A percentile compares a stretch with the other conserved stretches of the same genome.
These are phyloP conservation scores for Phaeophleospora eucalypticola DNA, from an alignment of 2,329 filamentous ascomycete species.

Conservation along the genomic window DNA sequence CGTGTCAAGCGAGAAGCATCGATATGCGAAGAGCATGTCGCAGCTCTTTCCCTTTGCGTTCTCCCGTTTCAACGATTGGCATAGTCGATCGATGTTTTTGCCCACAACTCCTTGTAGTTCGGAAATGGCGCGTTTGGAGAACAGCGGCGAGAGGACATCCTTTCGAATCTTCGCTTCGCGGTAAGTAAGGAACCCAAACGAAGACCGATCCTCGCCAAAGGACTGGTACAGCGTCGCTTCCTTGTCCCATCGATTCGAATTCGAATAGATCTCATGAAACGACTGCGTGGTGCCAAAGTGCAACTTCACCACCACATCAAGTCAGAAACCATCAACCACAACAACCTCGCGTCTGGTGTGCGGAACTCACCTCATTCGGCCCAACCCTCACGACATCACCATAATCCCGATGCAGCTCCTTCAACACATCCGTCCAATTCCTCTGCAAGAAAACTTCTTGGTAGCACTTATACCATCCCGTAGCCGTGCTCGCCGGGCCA, in stretches of 20 bases:
- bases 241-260: constrained; percentile 42
- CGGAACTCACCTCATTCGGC: constrained; percentile 12
- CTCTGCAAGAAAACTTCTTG: constrained; percentile 10
- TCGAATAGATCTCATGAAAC: constrained; percentile 44
- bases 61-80: constrained; percentile 5
- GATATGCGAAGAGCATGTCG: constrained; percentile 35
- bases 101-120: constrained; percentile 36
- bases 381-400: constrained; percentile 17
- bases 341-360: not conserved
- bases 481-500: constrained; percentile 6
- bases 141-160: constrained; percentile 39
- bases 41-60: constrained; percentile 6
- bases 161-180: constrained; percentile 39
- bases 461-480: constrained; percentile 15
- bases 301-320: constrained; percentile 29
- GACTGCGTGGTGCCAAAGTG: constrained; percentile 42
- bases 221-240: constrained; percentile 37
- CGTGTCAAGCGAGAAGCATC: constrained; percentile 37
- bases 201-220: constrained; percentile 42
- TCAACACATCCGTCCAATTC: constrained; percentile 14
- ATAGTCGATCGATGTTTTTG: constrained; percentile 29
- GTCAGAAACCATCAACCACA: not conserved
- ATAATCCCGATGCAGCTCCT: constrained; percentile 11
- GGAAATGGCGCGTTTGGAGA: constrained; percentile 39
- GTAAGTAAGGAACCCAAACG: constrained; percentile 41